Evolutionary conservation across 140 eudicot species (phyloP).

Genomic region (Ambrosia hybrid): DNA sequence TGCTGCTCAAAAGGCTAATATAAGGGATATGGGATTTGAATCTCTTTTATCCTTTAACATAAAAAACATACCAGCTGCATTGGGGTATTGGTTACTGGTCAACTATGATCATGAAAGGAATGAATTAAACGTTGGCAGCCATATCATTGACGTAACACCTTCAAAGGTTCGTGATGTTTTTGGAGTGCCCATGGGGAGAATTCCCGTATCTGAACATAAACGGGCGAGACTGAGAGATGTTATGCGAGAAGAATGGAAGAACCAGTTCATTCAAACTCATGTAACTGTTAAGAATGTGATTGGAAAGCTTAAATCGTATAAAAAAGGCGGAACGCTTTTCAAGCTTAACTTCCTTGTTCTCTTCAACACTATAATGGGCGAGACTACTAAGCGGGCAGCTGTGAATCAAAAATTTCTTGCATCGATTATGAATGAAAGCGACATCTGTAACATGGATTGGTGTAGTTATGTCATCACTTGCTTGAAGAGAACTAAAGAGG

Average conservation of each 20-base stretch:
- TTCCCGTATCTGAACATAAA: too few species aligned
- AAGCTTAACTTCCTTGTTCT: constrained; percentile 2
- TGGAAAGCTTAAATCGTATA: neutral
- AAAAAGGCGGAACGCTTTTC: neutral
- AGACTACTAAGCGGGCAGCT: neutral
- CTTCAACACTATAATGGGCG: neutral
- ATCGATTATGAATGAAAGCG: neutral
- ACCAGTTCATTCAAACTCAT: neutral
- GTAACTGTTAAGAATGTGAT: neutral
- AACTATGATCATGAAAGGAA: too few species aligned
- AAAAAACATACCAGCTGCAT: too few species aligned
- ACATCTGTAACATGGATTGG: neutral
- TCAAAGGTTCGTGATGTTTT: too few species aligned
- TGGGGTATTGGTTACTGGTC: too few species aligned
- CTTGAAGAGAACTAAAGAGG: neutral
- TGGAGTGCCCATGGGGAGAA: too few species aligned
- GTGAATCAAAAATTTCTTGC: neutral
- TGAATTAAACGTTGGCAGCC: too few species aligned
- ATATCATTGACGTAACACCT: too few species aligned
- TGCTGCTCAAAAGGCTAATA: too few species aligned
- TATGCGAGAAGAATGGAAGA: neutral
- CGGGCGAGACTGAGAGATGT: too few species aligned
- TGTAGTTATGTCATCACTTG: constrained; percentile 2
- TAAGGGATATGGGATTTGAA: too few species aligned
- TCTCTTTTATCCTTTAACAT: too few species aligned